Conservation (phyloP, 2,329 filamentous ascomycete genomes). For the Trichoderma atroviride region DNA sequence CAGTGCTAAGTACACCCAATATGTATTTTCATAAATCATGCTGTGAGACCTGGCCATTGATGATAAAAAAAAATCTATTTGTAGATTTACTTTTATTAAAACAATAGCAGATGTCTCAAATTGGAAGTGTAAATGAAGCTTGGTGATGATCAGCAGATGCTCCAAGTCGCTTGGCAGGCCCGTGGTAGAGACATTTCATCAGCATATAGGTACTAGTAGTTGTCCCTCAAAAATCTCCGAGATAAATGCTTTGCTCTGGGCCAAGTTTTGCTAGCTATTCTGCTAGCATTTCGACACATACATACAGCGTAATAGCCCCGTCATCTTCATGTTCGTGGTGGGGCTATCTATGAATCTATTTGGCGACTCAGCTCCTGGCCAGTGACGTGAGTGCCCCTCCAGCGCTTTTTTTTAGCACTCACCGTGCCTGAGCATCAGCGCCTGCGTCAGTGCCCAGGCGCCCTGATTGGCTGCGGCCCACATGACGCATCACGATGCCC, state of each 20-base stretch:
- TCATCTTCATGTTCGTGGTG: background rate
- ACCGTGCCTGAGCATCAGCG: slow-evolving; percentile 16
- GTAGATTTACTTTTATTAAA: background rate
- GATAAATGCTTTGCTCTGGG: background rate
- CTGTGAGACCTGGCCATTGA: background rate
- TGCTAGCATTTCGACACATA: background rate
- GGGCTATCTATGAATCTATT: background rate
- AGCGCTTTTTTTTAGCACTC: slow-evolving; percentile 7
- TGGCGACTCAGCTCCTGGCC: background rate
- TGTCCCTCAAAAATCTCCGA: background rate
- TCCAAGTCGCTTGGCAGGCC: too few relatives aligned
- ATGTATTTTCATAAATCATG: background rate
- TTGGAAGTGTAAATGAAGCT: background rate
- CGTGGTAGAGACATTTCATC: background rate
- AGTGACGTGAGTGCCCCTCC: slow-evolving; percentile 4
- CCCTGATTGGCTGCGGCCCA: slow-evolving; percentile 21
- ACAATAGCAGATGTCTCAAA: background rate
- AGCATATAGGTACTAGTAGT: background rate
- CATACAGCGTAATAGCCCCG: background rate
- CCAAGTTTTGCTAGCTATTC: background rate
- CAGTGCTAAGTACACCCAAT: background rate
- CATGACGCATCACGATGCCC: slow-evolving; percentile 25
- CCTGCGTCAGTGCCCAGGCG: background rate
- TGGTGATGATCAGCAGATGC: background rate
- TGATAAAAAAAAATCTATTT: background rate